Conservation (phyloP, 495 filamentous ascomycete genomes). For the Hamigera avellanea region DNA sequence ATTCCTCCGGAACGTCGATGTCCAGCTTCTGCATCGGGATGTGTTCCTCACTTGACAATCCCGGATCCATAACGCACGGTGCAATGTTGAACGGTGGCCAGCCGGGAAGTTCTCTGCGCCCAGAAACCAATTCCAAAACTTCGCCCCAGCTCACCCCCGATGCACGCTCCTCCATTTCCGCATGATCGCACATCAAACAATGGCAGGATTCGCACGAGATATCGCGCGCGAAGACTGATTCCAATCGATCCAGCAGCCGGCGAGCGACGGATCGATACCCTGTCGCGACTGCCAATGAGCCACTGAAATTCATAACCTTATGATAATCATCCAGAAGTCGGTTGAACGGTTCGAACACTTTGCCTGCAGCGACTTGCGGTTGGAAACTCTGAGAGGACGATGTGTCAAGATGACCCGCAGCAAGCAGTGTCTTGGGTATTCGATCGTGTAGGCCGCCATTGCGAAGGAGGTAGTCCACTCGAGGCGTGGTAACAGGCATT, state of each 20-base stretch:
- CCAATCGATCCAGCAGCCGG: conserved; percentile 80
- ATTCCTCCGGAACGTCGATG: conserved; percentile 84
- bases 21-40: conserved; percentile 75
- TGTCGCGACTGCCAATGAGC: conserved; percentile 89
- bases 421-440: conserved; percentile 56
- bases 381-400: conserved; percentile 22
- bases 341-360: conserved; percentile 68
- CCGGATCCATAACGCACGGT: conserved; percentile 36
- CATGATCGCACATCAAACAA: conserved; percentile 67
- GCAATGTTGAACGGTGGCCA: conserved; percentile 82
- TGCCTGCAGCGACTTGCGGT: conserved; percentile 37
- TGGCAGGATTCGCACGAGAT: conserved; percentile 70
- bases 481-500: conserved; percentile 55
- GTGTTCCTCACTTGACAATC: conserved; percentile 37
- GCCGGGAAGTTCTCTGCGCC: conserved; percentile 66
- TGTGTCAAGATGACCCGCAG: conserved; percentile 31
- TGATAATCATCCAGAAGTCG: conserved; percentile 76
- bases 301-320: conserved; percentile 66
- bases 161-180: conserved; percentile 37
- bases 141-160: conserved; percentile 92
- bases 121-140: conserved; percentile 84
- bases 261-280: conserved; percentile 93
- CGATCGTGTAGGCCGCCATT: conserved; percentile 64
- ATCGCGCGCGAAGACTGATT: conserved; percentile 85
- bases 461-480: conserved; percentile 82